These are phyloP conservation scores for Maudiozyma bulderi DNA, from an alignment of 805 yeast species.

Conservation along the genomic window DNA sequence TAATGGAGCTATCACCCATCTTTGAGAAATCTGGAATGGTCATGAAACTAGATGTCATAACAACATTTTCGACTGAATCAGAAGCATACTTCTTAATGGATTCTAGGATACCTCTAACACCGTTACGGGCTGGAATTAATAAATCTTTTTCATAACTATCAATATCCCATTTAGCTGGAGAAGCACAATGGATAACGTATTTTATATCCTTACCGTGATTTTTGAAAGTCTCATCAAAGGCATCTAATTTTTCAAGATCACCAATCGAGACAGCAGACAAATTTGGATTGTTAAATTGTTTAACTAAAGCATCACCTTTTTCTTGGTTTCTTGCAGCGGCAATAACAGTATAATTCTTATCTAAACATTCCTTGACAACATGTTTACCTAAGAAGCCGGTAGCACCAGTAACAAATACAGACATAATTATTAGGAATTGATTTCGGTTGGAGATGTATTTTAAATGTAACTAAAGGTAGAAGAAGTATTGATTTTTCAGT, in stretches of 20 bases:
- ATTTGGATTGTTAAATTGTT: constrained; percentile 21
- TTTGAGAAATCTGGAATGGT: constrained; percentile 30
- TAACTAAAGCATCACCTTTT: constrained; percentile 33
- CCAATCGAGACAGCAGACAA: constrained; percentile 27
- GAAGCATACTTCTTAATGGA: constrained; percentile 36
- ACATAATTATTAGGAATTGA: neutral
- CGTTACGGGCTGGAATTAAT: constrained; percentile 44
- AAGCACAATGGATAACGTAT: constrained; percentile 41
- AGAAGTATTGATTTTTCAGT: too few relatives aligned
- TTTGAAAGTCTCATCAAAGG: constrained; percentile 37
- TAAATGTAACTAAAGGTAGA: neutral
- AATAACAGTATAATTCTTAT: constrained; percentile 33
- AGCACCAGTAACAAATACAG: constrained; percentile 42
- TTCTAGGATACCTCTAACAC: constrained; percentile 38
- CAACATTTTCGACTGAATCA: constrained; percentile 34
- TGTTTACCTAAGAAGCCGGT: constrained; percentile 45
- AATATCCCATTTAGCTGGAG: constrained; percentile 32
- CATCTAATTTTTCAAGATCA: constrained; percentile 28
- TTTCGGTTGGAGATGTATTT: neutral
- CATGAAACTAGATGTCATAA: constrained; percentile 45
- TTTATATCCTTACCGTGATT: constrained; percentile 32
- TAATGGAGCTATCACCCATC: constrained; percentile 5
- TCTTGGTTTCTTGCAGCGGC: constrained; percentile 40
- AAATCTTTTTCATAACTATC: constrained; percentile 39
- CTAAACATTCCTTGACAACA: constrained; percentile 33